Base-by-base conservation (phyloP, 129 eudicot species). In the Erigeron canadensis region DNA sequence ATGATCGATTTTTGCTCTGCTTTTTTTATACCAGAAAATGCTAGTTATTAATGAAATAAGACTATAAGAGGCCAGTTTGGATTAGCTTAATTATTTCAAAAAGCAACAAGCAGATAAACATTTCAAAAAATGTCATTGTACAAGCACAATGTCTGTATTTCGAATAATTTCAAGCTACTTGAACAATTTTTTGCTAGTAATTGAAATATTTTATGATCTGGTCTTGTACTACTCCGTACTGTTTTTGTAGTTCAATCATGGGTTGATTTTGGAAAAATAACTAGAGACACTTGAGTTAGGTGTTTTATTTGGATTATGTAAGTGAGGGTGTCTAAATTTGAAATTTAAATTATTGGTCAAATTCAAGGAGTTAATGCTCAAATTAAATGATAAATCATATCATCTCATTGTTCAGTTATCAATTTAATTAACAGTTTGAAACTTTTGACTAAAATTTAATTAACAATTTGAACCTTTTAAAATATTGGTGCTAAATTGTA, bases 251-350 rank as follows among this genome's bases (percentile, higher is more conserved):
- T 42, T 21, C 40, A 53, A 54, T 23, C 68, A 15, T 59, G 44
- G 6, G 9, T 18, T 6, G 17, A 17, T 3, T 55, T 68, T 43
- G n/a, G 57, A 41, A 72, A 22, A 21, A 23, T 45, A n/a, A 60
- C 38, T 15, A 60, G 69, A 28, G 22, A 39, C 62, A 17, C 17
- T 63, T 40, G 19, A n/a, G n/a, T 50, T 40, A 47, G 55, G 62
- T 46, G 64, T 28, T 50, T 40, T 69, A 54, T 48, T 62, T 60
- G 47, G 74, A 69, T 60, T 60, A 10, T 71, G 70, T 42, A 61
- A 40, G 69, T 47, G 75, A 77, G 40, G 69, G 51, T 68, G 65
- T 60, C 57, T 18, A 5, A 54, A 72, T 54, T 76, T 57, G 75
- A 72, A 68, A 39, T 80, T 76, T 46, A 48, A 64, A 37, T 53